These are phyloP conservation scores for Nannochloropsis gaditana DNA, from an alignment of 108 stramenopile species.

Conservation along the genomic window DNA sequence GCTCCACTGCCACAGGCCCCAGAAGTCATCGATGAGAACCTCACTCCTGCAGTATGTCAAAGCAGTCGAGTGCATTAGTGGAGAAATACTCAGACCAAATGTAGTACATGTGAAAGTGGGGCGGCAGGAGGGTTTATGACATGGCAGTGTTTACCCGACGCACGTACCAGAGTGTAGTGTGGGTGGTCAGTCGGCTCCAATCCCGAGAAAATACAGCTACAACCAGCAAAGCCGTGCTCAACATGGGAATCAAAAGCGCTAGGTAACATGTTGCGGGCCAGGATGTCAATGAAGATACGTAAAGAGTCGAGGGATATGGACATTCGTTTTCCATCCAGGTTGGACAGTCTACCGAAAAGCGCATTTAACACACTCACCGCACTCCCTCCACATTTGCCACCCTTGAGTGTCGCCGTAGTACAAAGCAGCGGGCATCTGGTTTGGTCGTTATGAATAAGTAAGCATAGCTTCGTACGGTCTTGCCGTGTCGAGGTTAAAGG, in stretches of 20 bases:
- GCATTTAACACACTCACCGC: background rate
- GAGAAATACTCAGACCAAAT: background rate
- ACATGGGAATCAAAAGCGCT: constrained; percentile 19
- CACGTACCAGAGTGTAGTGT: constrained; percentile 17
- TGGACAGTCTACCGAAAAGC: too few relatives aligned
- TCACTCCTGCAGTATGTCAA: background rate
- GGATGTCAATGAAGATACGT: background rate
- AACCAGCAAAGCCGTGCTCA: background rate
- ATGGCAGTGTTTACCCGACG: background rate
- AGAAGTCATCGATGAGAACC: constrained; percentile 13
- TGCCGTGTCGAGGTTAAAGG: too few relatives aligned
- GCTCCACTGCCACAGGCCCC: constrained; percentile 16
- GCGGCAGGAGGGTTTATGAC: background rate
- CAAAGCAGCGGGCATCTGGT: background rate
- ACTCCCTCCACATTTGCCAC: constrained; percentile 12
- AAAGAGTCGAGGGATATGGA: too few relatives aligned
- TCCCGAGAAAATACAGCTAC: constrained; percentile 11
- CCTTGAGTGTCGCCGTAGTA: background rate
- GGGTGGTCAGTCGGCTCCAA: constrained; percentile 3
- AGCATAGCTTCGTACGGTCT: too few relatives aligned
- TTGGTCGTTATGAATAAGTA: background rate
- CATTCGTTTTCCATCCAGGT: too few relatives aligned
- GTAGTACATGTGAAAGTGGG: background rate
- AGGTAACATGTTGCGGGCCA: background rate
- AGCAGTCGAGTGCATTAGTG: background rate